Evolutionary conservation across 495 filamentous ascomycete genomes (phyloP), one percentile per base, ranked within the genome.

Genomic region (Hypoxylon subgilvum): DNA sequence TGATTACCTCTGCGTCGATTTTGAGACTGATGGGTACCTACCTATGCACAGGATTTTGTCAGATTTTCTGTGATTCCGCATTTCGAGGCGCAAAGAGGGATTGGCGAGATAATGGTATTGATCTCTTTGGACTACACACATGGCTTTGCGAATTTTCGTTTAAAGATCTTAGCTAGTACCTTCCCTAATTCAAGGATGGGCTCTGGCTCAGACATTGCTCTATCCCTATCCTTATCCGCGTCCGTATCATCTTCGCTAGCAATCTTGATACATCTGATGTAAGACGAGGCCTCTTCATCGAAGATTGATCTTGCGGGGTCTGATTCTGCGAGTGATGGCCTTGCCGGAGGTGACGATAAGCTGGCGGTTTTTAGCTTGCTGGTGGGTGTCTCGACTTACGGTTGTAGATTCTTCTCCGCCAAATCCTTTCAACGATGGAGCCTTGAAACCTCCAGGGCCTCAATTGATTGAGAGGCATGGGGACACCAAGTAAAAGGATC

Each of bases 51-150:
- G n/a, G n/a, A n/a, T n/a, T n/a, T n/a, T n/a, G n/a, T n/a, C n/a
- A n/a, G n/a, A n/a, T n/a, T n/a, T n/a, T 69, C 66, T 27, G 74
- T 65, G 39, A 78, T 74, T 2, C 74, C 74, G 2, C 70, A 70
- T 44, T 66, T 72, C 54, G 64, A 72, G 25, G 76, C 52, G 14
- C 67, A 72, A 50, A 78, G 75, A 34, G 72, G 72, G 44, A 72
- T 71, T 19, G 68, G 74, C 2, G 65, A 76, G 40, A 74, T 71
- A 60, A 69, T 74, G 41, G 52, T 68, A 19, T 61, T 56, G n/a
- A 43, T 30, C 10, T 57, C 48, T 8, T 59, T 47, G 4, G 44
- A 13, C 9, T 41, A 50, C n/a, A 55, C 10, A 8, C 46, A 4
- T 2, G 41, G 27, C 31, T 45, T 60, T 27, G 22, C 40, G 21